Evolutionary conservation across 2,329 filamentous ascomycete species (phyloP).

Genomic region (Fusarium neocosmosporiellum): DNA sequence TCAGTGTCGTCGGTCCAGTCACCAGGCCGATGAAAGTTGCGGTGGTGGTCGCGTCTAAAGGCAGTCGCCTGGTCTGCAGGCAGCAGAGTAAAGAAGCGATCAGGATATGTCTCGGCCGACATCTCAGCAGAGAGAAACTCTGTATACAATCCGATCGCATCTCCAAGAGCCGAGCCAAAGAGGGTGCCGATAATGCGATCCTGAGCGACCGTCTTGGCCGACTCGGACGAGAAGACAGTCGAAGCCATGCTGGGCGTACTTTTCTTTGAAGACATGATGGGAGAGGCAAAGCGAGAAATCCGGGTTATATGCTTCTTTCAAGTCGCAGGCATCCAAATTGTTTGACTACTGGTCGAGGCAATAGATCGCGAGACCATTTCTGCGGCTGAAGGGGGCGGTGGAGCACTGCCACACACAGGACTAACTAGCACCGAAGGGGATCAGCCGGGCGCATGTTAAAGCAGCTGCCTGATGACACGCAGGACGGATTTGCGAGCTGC

Average conservation of each 20-base stretch:
- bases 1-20: constrained; percentile 68
- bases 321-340: neutral
- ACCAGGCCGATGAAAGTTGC: constrained; percentile 53
- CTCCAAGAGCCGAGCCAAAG: constrained; percentile 63
- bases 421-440: neutral
- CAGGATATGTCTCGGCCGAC: constrained; percentile 51
- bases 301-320: neutral
- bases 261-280: neutral
- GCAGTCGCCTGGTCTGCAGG: constrained; percentile 52
- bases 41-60: constrained; percentile 57
- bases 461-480: neutral
- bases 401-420: neutral
- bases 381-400: neutral
- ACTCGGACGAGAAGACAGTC: constrained; percentile 28
- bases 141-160: constrained; percentile 66
- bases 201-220: constrained; percentile 40
- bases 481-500: neutral
- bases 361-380: neutral
- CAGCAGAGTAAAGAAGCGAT: constrained; percentile 53
- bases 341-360: neutral
- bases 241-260: constrained; percentile 12
- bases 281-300: neutral
- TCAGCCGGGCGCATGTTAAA: neutral
- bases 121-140: constrained; percentile 58
- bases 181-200: constrained; percentile 58